These are phyloP conservation scores for Xylaria sp. DNA, from an alignment of 2,329 filamentous ascomycete species.

Conservation along the genomic window DNA sequence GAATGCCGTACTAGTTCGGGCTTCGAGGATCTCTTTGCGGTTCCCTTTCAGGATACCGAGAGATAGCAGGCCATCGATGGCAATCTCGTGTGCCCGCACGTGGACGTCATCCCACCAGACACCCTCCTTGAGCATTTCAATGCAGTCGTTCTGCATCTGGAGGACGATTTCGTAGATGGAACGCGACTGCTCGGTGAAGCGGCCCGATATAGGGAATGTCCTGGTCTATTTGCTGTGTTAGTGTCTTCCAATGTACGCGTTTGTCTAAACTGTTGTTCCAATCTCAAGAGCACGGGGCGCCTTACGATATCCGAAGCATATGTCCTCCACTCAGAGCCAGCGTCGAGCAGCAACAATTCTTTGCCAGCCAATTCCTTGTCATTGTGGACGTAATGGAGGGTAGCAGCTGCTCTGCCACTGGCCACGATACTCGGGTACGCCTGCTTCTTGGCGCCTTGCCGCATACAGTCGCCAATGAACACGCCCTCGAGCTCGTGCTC, in stretches of 20 bases:
- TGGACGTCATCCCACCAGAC: conserved; percentile 84
- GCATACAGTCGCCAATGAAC: conserved; percentile 78
- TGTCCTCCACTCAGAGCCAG: conserved; percentile 76
- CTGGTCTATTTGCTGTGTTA: conserved; percentile 64
- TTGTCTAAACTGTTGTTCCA: background rate
- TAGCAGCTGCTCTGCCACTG: conserved; percentile 78
- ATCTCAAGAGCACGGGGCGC: conserved; percentile 7
- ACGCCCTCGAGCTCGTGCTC: conserved; percentile 83
- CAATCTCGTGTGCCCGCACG: conserved; percentile 76
- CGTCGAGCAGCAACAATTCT: conserved; percentile 82
- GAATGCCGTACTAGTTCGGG: conserved; percentile 85
- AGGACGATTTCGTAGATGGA: conserved; percentile 84
- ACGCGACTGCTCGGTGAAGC: conserved; percentile 71
- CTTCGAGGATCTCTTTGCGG: conserved; percentile 74
- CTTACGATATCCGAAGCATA: conserved; percentile 72
- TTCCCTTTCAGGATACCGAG: conserved; percentile 76
- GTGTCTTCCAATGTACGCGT: background rate
- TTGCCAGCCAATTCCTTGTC: conserved; percentile 71
- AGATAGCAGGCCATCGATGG: conserved; percentile 76
- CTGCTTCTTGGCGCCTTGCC: conserved; percentile 78
- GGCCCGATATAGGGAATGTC: conserved; percentile 80
- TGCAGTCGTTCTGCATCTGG: conserved; percentile 83
- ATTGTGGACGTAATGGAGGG: conserved; percentile 87
- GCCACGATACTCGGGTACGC: conserved; percentile 89
- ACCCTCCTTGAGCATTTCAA: conserved; percentile 72